Evolutionary conservation across 306 rosid species (phyloP).

Genomic region (Gynostemma pentaphyllum): DNA sequence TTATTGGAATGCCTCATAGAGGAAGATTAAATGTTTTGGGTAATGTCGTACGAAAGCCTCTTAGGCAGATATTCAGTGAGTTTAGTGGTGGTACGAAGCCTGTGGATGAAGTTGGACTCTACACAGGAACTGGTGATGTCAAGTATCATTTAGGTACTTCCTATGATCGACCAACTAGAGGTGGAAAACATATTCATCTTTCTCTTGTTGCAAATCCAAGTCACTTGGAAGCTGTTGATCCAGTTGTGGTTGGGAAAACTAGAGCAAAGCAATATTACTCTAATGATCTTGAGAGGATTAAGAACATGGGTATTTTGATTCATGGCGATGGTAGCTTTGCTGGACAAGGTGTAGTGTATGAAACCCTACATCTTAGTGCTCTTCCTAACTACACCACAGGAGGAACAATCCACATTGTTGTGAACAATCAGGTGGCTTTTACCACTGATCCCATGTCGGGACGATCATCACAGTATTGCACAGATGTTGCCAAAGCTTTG

Average conservation of each 20-base stretch:
- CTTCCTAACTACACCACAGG: slow-evolving; percentile 94
- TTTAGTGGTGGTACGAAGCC: slow-evolving; percentile 74
- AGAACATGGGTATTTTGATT: slow-evolving; percentile 74
- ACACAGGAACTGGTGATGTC: slow-evolving; percentile 95
- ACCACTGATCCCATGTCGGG: slow-evolving; percentile 86
- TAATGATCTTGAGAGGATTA: slow-evolving; percentile 56
- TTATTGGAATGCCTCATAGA: slow-evolving; percentile 88
- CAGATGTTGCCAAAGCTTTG: slow-evolving; percentile 94
- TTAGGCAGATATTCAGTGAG: slow-evolving; percentile 82
- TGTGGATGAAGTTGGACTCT: slow-evolving; percentile 79
- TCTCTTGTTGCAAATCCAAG: slow-evolving; percentile 94
- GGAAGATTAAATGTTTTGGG: slow-evolving; percentile 87
- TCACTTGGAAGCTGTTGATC: slow-evolving; percentile 95
- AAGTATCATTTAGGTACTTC: slow-evolving; percentile 93
- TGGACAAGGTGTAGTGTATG: slow-evolving; percentile 97
- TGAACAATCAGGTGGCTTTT: slow-evolving; percentile 93
- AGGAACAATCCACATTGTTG: slow-evolving; percentile 84
- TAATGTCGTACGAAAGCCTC: slow-evolving; percentile 84
- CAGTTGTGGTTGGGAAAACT: slow-evolving; percentile 89
- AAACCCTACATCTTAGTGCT: slow-evolving; percentile 90
- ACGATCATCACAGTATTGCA: slow-evolving; percentile 86
- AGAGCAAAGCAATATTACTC: slow-evolving; percentile 86
- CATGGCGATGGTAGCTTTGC: slow-evolving; percentile 99
- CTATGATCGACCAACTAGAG: slow-evolving; percentile 88
- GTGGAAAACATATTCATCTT: slow-evolving; percentile 71